Evolutionary conservation across 805 yeast species (phyloP).

Genomic region (Maudiozyma barnettii): DNA sequence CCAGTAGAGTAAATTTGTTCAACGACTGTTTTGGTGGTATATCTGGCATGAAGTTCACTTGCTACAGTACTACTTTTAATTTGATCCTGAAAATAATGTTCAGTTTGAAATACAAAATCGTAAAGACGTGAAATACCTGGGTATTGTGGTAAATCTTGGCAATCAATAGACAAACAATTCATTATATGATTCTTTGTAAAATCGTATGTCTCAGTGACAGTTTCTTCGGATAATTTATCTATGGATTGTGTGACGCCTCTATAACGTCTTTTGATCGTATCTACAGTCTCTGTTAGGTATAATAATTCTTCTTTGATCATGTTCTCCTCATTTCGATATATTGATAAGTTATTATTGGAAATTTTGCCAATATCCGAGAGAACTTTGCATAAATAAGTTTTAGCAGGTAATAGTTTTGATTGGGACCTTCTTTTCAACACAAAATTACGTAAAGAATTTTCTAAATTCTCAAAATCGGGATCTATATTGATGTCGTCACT

Average conservation of each 20-base stretch:
- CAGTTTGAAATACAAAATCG: slow-evolving; percentile 62
- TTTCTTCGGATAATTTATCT: slow-evolving; percentile 51
- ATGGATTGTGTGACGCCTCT: slow-evolving; percentile 47
- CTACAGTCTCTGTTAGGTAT: slow-evolving; percentile 55
- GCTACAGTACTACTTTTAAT: slow-evolving; percentile 53
- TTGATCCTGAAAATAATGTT: slow-evolving; percentile 53
- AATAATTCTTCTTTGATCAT: slow-evolving; percentile 41
- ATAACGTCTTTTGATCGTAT: slow-evolving; percentile 42
- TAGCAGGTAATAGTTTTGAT: slow-evolving; percentile 87
- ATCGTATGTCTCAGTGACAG: slow-evolving; percentile 50
- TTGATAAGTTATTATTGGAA: slow-evolving; percentile 52
- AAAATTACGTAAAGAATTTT: slow-evolving; percentile 75
- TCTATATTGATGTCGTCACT: slow-evolving; percentile 29
- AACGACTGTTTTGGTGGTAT: slow-evolving; percentile 50
- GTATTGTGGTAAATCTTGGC: slow-evolving; percentile 35
- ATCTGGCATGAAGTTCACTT: slow-evolving; percentile 64
- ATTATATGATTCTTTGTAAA: slow-evolving; percentile 46
- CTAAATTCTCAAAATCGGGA: slow-evolving; percentile 75
- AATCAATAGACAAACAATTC: slow-evolving; percentile 37
- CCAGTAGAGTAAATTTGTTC: slow-evolving; percentile 56
- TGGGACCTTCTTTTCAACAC: slow-evolving; percentile 80
- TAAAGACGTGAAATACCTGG: slow-evolving; percentile 55
- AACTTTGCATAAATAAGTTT: slow-evolving; percentile 68
- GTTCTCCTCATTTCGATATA: slow-evolving; percentile 41
- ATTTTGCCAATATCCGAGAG: slow-evolving; percentile 54